Base-by-base conservation (phyloP, 1,284 basidiomycete species). In the Heliocybe sulcata region DNA sequence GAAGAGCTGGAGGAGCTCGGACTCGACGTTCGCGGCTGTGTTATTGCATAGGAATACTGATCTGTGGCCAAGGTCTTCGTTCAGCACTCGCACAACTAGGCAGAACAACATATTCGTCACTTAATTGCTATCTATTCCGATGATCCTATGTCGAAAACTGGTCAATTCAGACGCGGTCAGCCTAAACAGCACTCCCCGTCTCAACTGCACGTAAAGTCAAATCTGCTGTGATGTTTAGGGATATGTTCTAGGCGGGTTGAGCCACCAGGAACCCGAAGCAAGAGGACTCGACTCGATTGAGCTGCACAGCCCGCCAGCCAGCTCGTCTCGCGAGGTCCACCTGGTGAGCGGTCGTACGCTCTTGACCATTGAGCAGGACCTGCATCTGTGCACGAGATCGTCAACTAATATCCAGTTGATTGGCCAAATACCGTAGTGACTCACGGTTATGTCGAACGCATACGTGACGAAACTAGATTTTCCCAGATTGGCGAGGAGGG, bases 1-100 rank as follows among this genome's bases (percentile, higher is more conserved):
- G 93, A 96, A 68, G 79, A 91, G 61, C 64, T 90, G 22, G 70
- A 77, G 56, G 87, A 87, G 61, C 67, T 91, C 33, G 83, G 84
- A 4, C 59, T 85, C 12, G 70, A 78, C 52, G 63, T 58, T n/a
- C 59, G 56, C 20, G 61, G 59, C 8, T 77, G 76, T 59, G 53
- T 67, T 14, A 54, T 69, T 25, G 23, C 22, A 31, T 31, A 31
- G 29, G 12, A 31, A 12, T 31, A 31, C 6, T 12, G 12, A 31
- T 12, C 12, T 31, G 6, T 12, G 29, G 12, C 29, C 12, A 12
- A n/a, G n/a, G n/a, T n/a, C n/a, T n/a, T n/a, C n/a, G n/a, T n/a
- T n/a, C n/a, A n/a, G n/a, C n/a, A n/a, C n/a, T n/a, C n/a, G n/a
- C n/a, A n/a, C n/a, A n/a, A n/a, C n/a, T n/a, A n/a, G n/a, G n/a